These are phyloP conservation scores for Trichoderma semiorbis DNA, from an alignment of 2,329 filamentous ascomycete species.

Conservation along the genomic window DNA sequence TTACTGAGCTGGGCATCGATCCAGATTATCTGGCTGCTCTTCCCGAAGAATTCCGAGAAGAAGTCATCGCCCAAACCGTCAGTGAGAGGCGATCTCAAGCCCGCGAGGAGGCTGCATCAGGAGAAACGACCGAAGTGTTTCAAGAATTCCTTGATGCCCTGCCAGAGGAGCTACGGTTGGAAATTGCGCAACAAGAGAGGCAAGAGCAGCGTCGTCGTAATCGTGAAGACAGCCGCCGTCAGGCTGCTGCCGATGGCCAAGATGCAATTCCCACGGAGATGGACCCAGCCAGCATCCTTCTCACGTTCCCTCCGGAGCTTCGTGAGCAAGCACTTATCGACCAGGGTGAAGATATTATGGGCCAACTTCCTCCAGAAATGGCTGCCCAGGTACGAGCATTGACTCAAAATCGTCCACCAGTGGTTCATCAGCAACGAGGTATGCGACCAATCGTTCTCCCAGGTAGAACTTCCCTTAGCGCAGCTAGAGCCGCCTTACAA, in stretches of 20 bases:
- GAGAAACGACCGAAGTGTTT: slow-evolving; percentile 79
- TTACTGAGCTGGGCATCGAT: slow-evolving; percentile 92
- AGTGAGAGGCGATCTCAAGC: slow-evolving; percentile 79
- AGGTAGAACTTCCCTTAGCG: slow-evolving; percentile 30
- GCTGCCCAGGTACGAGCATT: slow-evolving; percentile 80
- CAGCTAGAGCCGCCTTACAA: slow-evolving; percentile 22
- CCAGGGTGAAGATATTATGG: slow-evolving; percentile 83
- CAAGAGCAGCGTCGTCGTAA: slow-evolving; percentile 84
- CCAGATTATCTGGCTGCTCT: slow-evolving; percentile 92
- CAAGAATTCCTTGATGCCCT: slow-evolving; percentile 92
- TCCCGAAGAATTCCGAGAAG: slow-evolving; percentile 93
- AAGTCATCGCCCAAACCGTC: slow-evolving; percentile 89
- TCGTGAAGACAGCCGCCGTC: slow-evolving; percentile 74
- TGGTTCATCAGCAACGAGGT: slow-evolving; percentile 29
- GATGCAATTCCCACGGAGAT: slow-evolving; percentile 63
- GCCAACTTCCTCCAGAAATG: slow-evolving; percentile 78
- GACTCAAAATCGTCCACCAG: slow-evolving; percentile 38
- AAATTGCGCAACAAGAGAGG: slow-evolving; percentile 87
- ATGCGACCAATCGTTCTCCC: slow-evolving; percentile 30
- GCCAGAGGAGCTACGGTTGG: slow-evolving; percentile 82
- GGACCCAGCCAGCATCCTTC: slow-evolving; percentile 87
- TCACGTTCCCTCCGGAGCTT: slow-evolving; percentile 80
- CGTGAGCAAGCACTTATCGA: slow-evolving; percentile 86
- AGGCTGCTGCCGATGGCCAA: slow-evolving; percentile 56
- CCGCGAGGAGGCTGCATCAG: slow-evolving; percentile 61